Evolutionary conservation across 345 rosid species (phyloP).

Genomic region (Syzygium oleosum): DNA sequence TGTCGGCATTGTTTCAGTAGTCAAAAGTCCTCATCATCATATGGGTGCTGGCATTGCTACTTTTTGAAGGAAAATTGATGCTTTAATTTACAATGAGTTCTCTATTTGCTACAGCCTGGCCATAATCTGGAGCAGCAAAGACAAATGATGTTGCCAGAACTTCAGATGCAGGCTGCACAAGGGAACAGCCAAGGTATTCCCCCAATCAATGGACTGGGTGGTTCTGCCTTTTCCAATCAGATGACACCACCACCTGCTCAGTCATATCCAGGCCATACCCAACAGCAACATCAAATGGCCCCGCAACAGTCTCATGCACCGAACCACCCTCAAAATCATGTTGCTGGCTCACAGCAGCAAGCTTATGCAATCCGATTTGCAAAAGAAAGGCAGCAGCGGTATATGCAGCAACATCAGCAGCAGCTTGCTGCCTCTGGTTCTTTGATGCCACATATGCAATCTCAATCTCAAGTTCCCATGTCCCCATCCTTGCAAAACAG

Average conservation of each 20-base stretch:
- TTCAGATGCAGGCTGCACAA: slow-evolving; percentile 67
- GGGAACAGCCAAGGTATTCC: slow-evolving; percentile 59
- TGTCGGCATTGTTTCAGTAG: not conserved
- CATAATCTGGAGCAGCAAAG: slow-evolving; percentile 49
- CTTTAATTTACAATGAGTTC: not conserved
- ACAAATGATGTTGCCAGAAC: slow-evolving; percentile 50
- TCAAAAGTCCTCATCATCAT: not conserved
- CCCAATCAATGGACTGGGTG: slow-evolving; percentile 61
- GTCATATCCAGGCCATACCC: slow-evolving; percentile 61
- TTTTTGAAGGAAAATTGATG: not conserved
- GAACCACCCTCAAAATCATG: slow-evolving; percentile 57
- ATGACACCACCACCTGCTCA: slow-evolving; percentile 51
- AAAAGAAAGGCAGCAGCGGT: slow-evolving; percentile 77
- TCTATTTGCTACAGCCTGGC: slow-evolving; percentile 36
- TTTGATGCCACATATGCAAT: slow-evolving; percentile 51
- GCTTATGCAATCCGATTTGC: slow-evolving; percentile 51
- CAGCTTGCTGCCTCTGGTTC: slow-evolving; percentile 54
- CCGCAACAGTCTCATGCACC: slow-evolving; percentile 56
- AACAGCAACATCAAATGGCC: slow-evolving; percentile 61
- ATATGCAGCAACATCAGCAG: slow-evolving; percentile 56
- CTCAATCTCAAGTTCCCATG: slow-evolving; percentile 59
- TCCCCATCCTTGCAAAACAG: slow-evolving; percentile 64
- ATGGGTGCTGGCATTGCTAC: not conserved
- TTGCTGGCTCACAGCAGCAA: slow-evolving; percentile 56
- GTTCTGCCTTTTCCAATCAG: slow-evolving; percentile 68